Evolutionary conservation across 176 grass and related monocot genomes (phyloP).

Genomic region (Eragrostis nindensis): DNA sequence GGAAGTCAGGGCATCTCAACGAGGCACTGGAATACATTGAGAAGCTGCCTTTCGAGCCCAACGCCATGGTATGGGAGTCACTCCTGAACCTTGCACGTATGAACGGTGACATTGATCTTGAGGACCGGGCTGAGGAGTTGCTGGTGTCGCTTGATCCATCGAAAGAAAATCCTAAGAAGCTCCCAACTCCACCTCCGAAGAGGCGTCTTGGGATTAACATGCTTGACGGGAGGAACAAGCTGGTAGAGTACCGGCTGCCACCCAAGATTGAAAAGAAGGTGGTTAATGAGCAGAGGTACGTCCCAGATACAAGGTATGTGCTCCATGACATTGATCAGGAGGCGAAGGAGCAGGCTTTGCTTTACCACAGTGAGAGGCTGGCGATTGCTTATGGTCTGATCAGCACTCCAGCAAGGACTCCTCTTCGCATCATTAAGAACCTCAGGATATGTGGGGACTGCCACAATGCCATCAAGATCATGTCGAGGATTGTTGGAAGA

Average conservation of each 20-base stretch:
- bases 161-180: constrained; percentile 56
- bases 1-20: not conserved
- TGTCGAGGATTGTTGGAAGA: constrained; percentile 87
- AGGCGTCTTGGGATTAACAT: constrained; percentile 82
- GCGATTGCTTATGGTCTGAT: constrained; percentile 88
- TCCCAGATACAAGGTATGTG: constrained; percentile 87
- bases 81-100: too few species aligned
- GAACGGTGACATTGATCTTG: constrained; percentile 57
- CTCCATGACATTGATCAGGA: constrained; percentile 92
- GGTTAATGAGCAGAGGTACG: constrained; percentile 79
- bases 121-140: constrained; percentile 68
- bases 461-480: constrained; percentile 94
- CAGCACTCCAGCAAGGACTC: constrained; percentile 85
- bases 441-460: constrained; percentile 91
- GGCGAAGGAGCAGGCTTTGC: constrained; percentile 85
- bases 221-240: constrained; percentile 87
- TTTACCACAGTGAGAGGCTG: constrained; percentile 90
- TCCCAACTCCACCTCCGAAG: constrained; percentile 67
- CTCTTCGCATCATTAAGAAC: constrained; percentile 88
- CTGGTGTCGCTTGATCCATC: constrained; percentile 66
- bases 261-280: constrained; percentile 84
- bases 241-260: constrained; percentile 72
- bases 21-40: constrained; percentile 89
- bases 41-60: constrained; percentile 76
- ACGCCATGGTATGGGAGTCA: not conserved